Evolutionary conservation across 768 basidiomycete genomes (phyloP).

Genomic region (Coprinopsis marcescibilis): DNA sequence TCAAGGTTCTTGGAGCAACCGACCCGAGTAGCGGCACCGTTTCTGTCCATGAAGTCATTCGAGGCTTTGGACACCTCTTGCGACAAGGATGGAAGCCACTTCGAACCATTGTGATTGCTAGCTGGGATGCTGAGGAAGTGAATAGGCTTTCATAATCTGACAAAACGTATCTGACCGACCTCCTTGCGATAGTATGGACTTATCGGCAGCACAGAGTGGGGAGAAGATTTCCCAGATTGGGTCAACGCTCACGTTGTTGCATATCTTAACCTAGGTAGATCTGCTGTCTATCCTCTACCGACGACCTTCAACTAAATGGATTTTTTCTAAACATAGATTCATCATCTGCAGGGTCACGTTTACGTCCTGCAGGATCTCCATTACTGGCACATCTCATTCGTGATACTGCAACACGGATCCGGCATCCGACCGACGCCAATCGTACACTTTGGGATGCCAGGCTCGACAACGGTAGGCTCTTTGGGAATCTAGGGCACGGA

Average conservation of each 20-base stretch:
- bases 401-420: conserved; percentile 59
- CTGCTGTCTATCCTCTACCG: too few relatives aligned
- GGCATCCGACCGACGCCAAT: conserved; percentile 61
- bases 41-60: conserved; percentile 66
- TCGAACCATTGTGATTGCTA: conserved; percentile 50
- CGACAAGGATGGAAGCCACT: conserved; percentile 78
- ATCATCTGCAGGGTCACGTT: conserved; percentile 58
- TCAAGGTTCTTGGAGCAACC: conserved; percentile 51
- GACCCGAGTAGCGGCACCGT: conserved; percentile 78
- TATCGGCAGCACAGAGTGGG: conserved; percentile 86
- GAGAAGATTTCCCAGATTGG: conserved; percentile 87
- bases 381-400: conserved; percentile 76
- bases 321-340: conserved; percentile 39
- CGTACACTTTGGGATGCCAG: conserved; percentile 78
- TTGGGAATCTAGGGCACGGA: too few relatives aligned
- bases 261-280: conserved; percentile 86
- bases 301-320: too few relatives aligned
- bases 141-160: conserved; percentile 20
- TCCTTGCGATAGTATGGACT: conserved; percentile 43
- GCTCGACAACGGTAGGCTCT: conserved; percentile 53
- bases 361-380: conserved; percentile 59
- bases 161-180: background rate
- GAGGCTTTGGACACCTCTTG: conserved; percentile 63
- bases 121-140: conserved; percentile 73
- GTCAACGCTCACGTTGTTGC: conserved; percentile 73